phyloP scores from a whole-genome alignment of 768 basidiomycete species.

The Sarcodon sp. region DNA sequence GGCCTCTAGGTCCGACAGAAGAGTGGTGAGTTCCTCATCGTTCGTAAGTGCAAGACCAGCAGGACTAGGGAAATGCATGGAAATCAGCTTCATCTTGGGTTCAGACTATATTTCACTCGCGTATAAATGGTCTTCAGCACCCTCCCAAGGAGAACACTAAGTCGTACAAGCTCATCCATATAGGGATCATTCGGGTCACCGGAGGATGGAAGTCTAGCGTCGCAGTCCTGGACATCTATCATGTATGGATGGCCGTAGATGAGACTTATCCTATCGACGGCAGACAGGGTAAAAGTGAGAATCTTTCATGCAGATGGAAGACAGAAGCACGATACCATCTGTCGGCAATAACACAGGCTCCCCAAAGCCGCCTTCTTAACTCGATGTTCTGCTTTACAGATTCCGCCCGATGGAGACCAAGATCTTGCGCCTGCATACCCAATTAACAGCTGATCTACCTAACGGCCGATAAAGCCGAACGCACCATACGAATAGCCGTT shows the following conservation, averaged over 20 bases:
- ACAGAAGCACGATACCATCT: constrained; percentile 50
- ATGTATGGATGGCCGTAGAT: constrained; percentile 90
- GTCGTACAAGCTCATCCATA: constrained; percentile 82
- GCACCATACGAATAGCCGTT: constrained; percentile 85
- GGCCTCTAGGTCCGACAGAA: constrained; percentile 52
- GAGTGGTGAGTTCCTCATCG: constrained; percentile 59
- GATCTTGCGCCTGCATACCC: constrained; percentile 72
- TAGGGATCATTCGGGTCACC: constrained; percentile 71
- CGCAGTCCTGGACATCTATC: constrained; percentile 96
- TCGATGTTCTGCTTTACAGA: constrained; percentile 77
- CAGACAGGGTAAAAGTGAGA: neutral
- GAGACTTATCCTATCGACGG: constrained; percentile 53
- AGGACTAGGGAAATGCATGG: constrained; percentile 34
- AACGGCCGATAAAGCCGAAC: constrained; percentile 13
- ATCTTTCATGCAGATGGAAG: neutral
- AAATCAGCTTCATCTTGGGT: neutral
- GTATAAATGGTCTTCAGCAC: constrained; percentile 92
- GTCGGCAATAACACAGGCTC: constrained; percentile 87
- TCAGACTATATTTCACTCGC: constrained; percentile 22
- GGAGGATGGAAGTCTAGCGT: constrained; percentile 84
- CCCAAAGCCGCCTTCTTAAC: constrained; percentile 85
- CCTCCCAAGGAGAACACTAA: constrained; percentile 84
- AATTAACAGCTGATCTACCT: constrained; percentile 1
- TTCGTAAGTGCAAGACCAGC: constrained; percentile 79
- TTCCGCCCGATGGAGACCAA: constrained; percentile 90